phyloP scores from a whole-genome alignment of 352 stramenopile species.

The Peronosclerospora sorghi region DNA sequence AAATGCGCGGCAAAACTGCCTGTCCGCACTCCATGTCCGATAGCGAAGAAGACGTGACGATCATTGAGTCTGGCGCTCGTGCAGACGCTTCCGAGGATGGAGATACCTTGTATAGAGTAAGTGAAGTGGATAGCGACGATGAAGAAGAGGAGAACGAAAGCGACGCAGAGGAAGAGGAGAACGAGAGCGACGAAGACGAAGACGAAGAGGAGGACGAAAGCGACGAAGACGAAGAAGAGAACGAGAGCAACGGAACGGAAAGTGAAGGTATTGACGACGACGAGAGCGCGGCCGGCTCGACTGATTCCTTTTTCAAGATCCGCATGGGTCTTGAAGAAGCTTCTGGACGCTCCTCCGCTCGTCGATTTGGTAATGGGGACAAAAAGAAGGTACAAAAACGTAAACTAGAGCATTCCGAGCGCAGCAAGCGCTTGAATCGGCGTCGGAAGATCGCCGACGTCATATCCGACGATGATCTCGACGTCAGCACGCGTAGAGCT shows the following conservation, averaged over 20 bases:
- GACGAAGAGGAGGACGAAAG: background rate
- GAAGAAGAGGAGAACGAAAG: constrained; percentile 14
- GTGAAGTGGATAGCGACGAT: constrained; percentile 2
- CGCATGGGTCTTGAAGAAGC: too few relatives aligned
- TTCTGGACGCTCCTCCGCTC: background rate
- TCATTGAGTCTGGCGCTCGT: background rate
- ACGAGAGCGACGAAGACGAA: background rate
- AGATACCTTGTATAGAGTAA: constrained; percentile 8
- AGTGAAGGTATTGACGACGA: background rate
- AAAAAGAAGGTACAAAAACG: constrained; percentile 19
- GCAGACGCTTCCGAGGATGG: constrained; percentile 5
- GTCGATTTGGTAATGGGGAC: background rate
- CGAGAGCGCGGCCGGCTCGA: too few relatives aligned
- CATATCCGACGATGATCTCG: constrained; percentile 56
- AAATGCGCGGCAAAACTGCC: constrained; percentile 7
- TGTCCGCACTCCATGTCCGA: constrained; percentile 17
- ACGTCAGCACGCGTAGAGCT: constrained; percentile 44
- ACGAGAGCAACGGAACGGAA: background rate
- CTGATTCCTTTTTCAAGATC: constrained; percentile 4
- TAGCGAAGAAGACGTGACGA: constrained; percentile 2
- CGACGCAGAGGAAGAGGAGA: background rate
- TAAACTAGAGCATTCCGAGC: constrained; percentile 7
- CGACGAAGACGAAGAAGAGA: background rate
- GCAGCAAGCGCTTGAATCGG: constrained; percentile 30
- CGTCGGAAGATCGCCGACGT: constrained; percentile 57